Evolutionary conservation across 2,329 filamentous ascomycete genomes (phyloP), one percentile per base, ranked within the genome.

Genomic region (Fonsecaea pedrosoi): DNA sequence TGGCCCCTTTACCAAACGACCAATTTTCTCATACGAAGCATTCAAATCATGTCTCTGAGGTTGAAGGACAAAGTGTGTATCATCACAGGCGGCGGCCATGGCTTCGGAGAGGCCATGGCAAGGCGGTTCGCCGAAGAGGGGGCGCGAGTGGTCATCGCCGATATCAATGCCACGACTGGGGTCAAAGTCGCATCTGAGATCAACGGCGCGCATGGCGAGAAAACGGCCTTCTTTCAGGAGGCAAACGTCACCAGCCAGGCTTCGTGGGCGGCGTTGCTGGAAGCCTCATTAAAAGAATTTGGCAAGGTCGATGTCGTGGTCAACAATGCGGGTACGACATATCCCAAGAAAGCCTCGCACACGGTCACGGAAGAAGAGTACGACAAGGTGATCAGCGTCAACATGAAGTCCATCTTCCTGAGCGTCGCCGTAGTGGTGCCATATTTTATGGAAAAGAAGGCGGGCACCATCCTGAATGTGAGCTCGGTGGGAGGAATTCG

Each of bases 301-400:
- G 92, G 92, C 74, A 96, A 95, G 83, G 92, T 96, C 68, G 90
- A 96, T 78, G 90, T 95, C 76, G 89, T 96, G 62, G 90, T 96
- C 65, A 96, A 96, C 79, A 96, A 96, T 77, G 93, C 92, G 0
- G 92, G 92, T 9, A 64, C 73, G 67, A 73, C 66, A 64, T 71
- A 73, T 57, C 56, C 64, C 62, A 68, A 67, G 30, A 66, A 77
- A 71, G 72, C 74, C 1, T 73, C 71, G 1, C 57, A 66, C 7
- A 66, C 71, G 12, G 76, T 77, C 1, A 73, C 75, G 1, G 68
- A 72, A 42, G 66, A 67, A 4, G 76, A 77, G 67, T 77, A 72
- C 54, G 71, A 77, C 63, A 73, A 74, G 48, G 74, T 77, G 60
- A 75, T 78, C 70, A 65, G 69, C 9, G 74, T 75, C 65, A 77